These are phyloP conservation scores for Piromyces sp. DNA, from an alignment of 192 early-diverging fungal genomes.

Conservation along the genomic window DNA sequence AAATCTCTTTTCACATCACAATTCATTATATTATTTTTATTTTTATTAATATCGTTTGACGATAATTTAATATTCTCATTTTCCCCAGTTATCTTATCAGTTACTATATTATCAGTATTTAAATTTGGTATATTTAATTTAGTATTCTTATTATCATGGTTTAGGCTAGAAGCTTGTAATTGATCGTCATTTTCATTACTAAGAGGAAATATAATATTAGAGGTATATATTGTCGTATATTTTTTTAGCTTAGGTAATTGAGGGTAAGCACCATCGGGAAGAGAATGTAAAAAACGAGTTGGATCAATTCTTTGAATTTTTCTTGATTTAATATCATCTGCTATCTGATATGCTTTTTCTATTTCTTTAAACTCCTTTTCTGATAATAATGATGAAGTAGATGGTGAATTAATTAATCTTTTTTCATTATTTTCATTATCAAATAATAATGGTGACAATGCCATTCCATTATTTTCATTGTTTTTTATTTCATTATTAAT, in stretches of 20 bases:
- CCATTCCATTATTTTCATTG: too few relatives aligned
- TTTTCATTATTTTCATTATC: background rate
- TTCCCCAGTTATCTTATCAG: too few relatives aligned
- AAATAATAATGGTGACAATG: background rate
- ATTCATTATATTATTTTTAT: too few relatives aligned
- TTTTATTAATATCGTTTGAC: too few relatives aligned
- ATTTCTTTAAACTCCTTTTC: background rate
- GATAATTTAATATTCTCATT: too few relatives aligned
- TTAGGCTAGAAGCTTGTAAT: too few relatives aligned
- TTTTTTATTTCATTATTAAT: too few relatives aligned
- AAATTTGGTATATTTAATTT: too few relatives aligned
- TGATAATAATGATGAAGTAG: background rate
- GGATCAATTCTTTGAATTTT: background rate
- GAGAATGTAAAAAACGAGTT: background rate
- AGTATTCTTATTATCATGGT: too few relatives aligned
- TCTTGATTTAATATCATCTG: background rate
- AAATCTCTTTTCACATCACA: too few relatives aligned
- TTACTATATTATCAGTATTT: too few relatives aligned
- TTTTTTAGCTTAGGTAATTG: background rate
- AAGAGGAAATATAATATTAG: background rate
- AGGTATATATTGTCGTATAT: background rate
- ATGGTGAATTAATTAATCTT: background rate
- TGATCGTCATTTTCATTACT: too few relatives aligned
- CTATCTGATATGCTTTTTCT: background rate
- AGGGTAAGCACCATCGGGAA: background rate